These are phyloP conservation scores for Gaeumannomyces tritici DNA, from an alignment of 2,329 filamentous ascomycete species.

Conservation along the genomic window DNA sequence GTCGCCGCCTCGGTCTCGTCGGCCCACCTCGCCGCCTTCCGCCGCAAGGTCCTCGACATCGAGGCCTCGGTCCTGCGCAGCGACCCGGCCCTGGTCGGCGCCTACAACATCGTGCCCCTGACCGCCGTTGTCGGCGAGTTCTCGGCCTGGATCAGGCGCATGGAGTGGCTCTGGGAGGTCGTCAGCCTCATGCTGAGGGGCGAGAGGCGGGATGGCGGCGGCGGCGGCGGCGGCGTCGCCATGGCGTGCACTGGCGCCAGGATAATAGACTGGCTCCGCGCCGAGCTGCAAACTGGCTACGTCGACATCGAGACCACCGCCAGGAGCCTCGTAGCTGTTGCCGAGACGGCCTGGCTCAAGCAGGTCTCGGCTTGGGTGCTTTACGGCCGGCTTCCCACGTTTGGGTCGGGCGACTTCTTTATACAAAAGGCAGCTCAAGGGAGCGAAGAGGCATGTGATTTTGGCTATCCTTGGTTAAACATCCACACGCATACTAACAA, in stretches of 20 bases:
- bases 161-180: constrained; percentile 79
- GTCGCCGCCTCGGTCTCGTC: constrained; percentile 70
- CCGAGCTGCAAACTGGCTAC: constrained; percentile 79
- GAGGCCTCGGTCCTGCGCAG: constrained; percentile 67
- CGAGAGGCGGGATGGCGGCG: constrained; percentile 11
- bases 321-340: constrained; percentile 60
- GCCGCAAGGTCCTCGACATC: constrained; percentile 74
- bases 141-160: constrained; percentile 70
- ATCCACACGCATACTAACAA: constrained; percentile 1
- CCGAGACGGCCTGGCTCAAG: constrained; percentile 85
- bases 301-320: constrained; percentile 73
- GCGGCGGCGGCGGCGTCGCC: not conserved
- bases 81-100: constrained; percentile 75
- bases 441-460: constrained; percentile 25
- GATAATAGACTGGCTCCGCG: constrained; percentile 67
- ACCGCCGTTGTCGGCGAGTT: constrained; percentile 79
- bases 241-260: constrained; percentile 53
- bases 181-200: constrained; percentile 53
- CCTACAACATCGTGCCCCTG: constrained; percentile 86
- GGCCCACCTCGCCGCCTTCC: constrained; percentile 69
- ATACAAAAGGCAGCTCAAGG: constrained; percentile 43
- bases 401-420: constrained; percentile 81
- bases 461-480: not conserved
- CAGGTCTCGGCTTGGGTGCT: constrained; percentile 86
- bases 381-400: constrained; percentile 72